Percentiles rank a stretch among this genome's conserved stretches.
These are phyloP conservation scores for Rhizodiscina lignyota DNA, from an alignment of 495 filamentous ascomycete species.

Conservation along the genomic window DNA sequence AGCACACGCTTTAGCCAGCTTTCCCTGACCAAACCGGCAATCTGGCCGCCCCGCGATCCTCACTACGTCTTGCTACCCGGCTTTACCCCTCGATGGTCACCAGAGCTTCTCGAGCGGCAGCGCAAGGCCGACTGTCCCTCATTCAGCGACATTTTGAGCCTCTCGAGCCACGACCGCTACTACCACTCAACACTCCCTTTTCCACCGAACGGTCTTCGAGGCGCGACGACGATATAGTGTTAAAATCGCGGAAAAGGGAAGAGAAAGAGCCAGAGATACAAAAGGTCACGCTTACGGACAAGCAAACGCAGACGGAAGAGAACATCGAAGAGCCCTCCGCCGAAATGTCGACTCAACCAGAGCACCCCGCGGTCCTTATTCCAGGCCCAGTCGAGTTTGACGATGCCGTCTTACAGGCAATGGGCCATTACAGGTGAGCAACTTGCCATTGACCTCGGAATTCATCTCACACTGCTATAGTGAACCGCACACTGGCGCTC, in stretches of 20 bases:
- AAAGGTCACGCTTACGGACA: too few relatives aligned
- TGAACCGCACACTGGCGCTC: conserved; percentile 77
- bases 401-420: conserved; percentile 86
- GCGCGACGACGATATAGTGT: conserved; percentile 37
- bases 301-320: too few relatives aligned
- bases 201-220: conserved; percentile 42
- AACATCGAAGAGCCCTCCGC: too few relatives aligned
- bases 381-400: conserved; percentile 97
- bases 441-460: not conserved
- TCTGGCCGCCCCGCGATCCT: not conserved
- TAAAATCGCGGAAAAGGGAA: too few relatives aligned
- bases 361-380: conserved; percentile 75
- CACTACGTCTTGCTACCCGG: not conserved
- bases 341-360: conserved; percentile 65
- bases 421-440: conserved; percentile 81
- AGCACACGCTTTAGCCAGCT: not conserved
- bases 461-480: conserved; percentile 24
- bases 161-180: conserved; percentile 46
- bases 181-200: conserved; percentile 50
- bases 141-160: conserved; percentile 77
- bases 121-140: conserved; percentile 44
- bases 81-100: not conserved
- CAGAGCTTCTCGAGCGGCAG: not conserved
- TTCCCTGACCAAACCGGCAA: not conserved
- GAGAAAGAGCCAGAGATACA: too few relatives aligned